A percentile compares a stretch with the other conserved stretches of the same genome.
These are phyloP conservation scores for Pichia thaimueangensis DNA, from an alignment of 805 yeast species.

Conservation along the genomic window DNA sequence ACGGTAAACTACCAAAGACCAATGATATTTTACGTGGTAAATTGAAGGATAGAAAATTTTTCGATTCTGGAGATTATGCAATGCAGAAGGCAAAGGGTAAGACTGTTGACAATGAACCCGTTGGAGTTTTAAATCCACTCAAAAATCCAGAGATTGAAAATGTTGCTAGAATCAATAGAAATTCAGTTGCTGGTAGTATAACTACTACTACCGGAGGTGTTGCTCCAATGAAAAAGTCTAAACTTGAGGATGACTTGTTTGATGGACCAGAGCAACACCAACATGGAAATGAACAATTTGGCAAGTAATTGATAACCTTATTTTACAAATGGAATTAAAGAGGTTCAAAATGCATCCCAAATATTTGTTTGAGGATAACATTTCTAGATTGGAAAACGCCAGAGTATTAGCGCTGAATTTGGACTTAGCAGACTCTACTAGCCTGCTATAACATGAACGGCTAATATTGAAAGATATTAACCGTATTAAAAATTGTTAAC, in stretches of 20 bases:
- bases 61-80: constrained; percentile 93
- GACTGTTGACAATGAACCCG: constrained; percentile 25
- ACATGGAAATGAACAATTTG: no score
- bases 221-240: constrained; percentile 37
- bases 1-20: constrained; percentile 80
- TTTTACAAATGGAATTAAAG: no score
- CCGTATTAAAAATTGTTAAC: no score
- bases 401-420: no score
- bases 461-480: no score
- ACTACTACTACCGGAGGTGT: neutral
- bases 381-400: no score
- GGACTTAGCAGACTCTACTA: no score
- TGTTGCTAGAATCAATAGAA: constrained; percentile 54
- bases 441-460: no score
- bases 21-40: constrained; percentile 70
- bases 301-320: no score
- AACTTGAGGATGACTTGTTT: constrained; percentile 36
- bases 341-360: no score
- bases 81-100: constrained; percentile 58
- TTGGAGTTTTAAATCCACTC: constrained; percentile 31
- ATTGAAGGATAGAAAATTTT: constrained; percentile 82
- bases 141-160: constrained; percentile 51
- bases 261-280: no score
- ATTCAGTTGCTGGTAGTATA: constrained; percentile 34
- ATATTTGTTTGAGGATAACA: no score